These are phyloP conservation scores for Coemansia erecta DNA, from an alignment of 192 early-diverging fungal species.

Conservation along the genomic window DNA sequence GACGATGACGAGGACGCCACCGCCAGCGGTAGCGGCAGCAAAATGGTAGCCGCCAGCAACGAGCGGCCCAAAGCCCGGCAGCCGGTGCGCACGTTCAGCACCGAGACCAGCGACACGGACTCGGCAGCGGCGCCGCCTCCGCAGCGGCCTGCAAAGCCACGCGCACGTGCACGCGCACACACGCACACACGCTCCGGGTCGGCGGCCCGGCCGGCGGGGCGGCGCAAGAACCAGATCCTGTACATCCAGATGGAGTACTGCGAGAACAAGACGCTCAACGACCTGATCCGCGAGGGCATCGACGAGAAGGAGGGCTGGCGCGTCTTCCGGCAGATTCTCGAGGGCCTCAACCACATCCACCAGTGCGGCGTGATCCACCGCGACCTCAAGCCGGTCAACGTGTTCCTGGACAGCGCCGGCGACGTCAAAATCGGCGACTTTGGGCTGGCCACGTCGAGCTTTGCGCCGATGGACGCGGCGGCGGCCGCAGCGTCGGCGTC, in stretches of 20 bases:
- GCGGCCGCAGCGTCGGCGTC: too few relatives aligned
- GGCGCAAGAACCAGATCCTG: conserved; percentile 52
- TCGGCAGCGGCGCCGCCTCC: not conserved
- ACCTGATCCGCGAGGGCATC: conserved; percentile 76
- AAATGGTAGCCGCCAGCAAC: too few relatives aligned
- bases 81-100: not conserved
- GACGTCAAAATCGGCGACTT: conserved; percentile 91
- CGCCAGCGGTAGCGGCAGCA: too few relatives aligned
- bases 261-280: conserved; percentile 86
- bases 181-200: not conserved
- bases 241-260: conserved; percentile 99
- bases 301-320: conserved; percentile 81
- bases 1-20: too few relatives aligned
- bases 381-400: conserved; percentile 73
- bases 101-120: not conserved
- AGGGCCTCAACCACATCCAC: conserved; percentile 88
- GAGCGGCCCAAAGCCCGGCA: not conserved
- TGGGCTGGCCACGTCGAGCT: conserved; percentile 75
- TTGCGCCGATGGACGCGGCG: conserved; percentile 30
- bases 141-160: conserved; percentile 4
- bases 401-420: conserved; percentile 57
- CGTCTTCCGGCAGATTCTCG: conserved; percentile 85
- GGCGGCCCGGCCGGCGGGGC: not conserved
- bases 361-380: conserved; percentile 76
- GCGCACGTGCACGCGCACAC: not conserved